phyloP scores from a whole-genome alignment of 129 eudicot genomes.

The Flaveria bidentis region DNA sequence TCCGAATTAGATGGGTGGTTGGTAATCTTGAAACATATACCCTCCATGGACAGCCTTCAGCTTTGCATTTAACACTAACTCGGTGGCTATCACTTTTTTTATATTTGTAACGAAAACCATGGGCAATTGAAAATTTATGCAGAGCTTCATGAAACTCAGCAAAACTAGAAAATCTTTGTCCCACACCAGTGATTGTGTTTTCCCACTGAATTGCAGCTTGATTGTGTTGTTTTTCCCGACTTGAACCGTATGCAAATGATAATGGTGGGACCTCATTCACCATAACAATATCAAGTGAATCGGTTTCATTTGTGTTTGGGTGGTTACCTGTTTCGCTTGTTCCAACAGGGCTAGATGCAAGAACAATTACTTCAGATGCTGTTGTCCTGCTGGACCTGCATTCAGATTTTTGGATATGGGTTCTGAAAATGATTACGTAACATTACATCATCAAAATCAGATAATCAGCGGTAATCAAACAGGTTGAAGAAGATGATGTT shows the following conservation, averaged over 20 bases:
- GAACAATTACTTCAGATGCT: slow-evolving; percentile 56
- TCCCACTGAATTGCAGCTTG: slow-evolving; percentile 79
- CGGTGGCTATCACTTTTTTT: slow-evolving; percentile 86
- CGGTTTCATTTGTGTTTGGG: slow-evolving; percentile 32
- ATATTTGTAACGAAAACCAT: slow-evolving; percentile 77
- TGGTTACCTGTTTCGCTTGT: slow-evolving; percentile 42
- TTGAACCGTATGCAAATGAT: slow-evolving; percentile 25
- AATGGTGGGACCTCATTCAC: slow-evolving; percentile 30
- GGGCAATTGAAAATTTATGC: slow-evolving; percentile 84
- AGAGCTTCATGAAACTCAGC: slow-evolving; percentile 87
- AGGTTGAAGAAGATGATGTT: background rate
- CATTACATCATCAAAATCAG: background rate
- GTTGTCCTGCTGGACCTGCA: slow-evolving; percentile 84
- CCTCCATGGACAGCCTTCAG: slow-evolving; percentile 84
- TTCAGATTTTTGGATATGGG: slow-evolving; percentile 3
- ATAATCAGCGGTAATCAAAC: background rate
- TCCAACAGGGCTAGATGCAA: slow-evolving; percentile 53
- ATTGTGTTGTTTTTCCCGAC: slow-evolving; percentile 61
- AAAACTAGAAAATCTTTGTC: slow-evolving; percentile 76
- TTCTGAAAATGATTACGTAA: slow-evolving; percentile 7
- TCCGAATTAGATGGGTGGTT: slow-evolving; percentile 73
- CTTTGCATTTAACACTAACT: slow-evolving; percentile 83
- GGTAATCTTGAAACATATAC: slow-evolving; percentile 81
- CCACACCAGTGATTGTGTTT: slow-evolving; percentile 80
- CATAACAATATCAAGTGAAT: slow-evolving; percentile 29